A percentile compares a stretch with the other conserved stretches of the same genome.
Evolutionary conservation across 78 protist genomes (phyloP).

Genomic region (Pigoraptor vietnamica): DNA sequence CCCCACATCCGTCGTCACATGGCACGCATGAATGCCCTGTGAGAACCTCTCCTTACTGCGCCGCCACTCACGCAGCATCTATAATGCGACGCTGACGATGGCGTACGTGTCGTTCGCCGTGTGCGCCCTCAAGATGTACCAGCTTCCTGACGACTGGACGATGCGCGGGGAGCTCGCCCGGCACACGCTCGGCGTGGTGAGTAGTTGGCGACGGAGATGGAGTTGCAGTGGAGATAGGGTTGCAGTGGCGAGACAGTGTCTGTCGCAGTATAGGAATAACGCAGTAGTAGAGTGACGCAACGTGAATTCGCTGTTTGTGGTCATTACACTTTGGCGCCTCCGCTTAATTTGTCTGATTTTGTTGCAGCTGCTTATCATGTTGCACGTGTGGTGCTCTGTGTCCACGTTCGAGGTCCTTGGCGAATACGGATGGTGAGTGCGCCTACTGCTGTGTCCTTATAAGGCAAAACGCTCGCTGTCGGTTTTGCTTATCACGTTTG

Average conservation of each 20-base stretch:
- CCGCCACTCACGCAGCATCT: constrained; percentile 38
- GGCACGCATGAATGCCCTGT: background rate
- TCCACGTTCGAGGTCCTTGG: constrained; percentile 54
- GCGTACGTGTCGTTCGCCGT: constrained; percentile 43
- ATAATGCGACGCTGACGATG: constrained; percentile 45
- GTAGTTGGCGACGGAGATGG: too few relatives aligned
- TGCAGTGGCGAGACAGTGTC: too few relatives aligned
- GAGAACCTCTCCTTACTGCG: background rate
- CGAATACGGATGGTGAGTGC: constrained; percentile 44
- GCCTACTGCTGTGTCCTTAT: too few relatives aligned
- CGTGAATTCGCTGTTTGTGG: too few relatives aligned
- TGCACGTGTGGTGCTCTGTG: constrained; percentile 41
- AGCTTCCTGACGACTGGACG: constrained; percentile 20
- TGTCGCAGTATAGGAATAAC: too few relatives aligned
- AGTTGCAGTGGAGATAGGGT: too few relatives aligned
- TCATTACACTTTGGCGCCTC: too few relatives aligned
- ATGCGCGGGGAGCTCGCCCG: constrained; percentile 40
- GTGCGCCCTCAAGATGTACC: constrained; percentile 29
- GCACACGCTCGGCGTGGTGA: constrained; percentile 30
- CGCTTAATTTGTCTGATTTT: too few relatives aligned
- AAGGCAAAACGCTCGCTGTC: too few relatives aligned
- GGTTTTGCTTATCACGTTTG: background rate
- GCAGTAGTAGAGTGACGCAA: too few relatives aligned
- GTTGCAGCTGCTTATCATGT: constrained; percentile 19
- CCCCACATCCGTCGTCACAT: background rate